These are phyloP conservation scores for Oehlia diaphana DNA, from an alignment of 192 early-diverging fungal species.

Conservation along the genomic window DNA sequence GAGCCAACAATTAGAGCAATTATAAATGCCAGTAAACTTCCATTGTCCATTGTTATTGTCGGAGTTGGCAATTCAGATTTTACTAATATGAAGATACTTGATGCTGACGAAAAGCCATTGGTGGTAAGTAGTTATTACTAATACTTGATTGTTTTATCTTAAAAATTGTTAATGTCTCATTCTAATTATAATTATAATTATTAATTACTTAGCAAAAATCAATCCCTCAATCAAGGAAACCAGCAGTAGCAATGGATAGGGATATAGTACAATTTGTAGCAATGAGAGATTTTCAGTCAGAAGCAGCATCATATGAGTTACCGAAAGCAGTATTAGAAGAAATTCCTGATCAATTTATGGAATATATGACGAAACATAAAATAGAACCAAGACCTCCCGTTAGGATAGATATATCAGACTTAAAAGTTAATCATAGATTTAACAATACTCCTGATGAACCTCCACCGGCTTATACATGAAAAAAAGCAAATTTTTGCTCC, in stretches of 20 bases:
- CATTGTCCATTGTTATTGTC: conserved; percentile 56
- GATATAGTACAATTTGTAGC: conserved; percentile 64
- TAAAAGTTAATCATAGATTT: neutral
- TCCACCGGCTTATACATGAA: neutral
- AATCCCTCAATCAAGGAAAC: neutral
- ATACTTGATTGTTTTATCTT: neutral
- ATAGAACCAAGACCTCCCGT: conserved; percentile 30
- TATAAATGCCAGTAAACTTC: conserved; percentile 40
- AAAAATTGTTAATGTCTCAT: too few species aligned
- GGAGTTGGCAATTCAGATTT: conserved; percentile 56
- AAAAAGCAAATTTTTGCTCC: too few species aligned
- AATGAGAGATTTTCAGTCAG: conserved; percentile 34
- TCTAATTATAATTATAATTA: neutral
- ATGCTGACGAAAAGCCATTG: conserved; percentile 46
- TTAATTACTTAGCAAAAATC: neutral
- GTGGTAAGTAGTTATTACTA: conserved; percentile 6
- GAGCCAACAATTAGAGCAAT: conserved; percentile 47
- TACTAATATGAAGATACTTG: conserved; percentile 49
- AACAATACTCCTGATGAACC: neutral
- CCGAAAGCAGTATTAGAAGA: conserved; percentile 51
- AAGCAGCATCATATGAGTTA: conserved; percentile 29
- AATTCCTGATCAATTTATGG: conserved; percentile 55
- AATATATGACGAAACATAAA: conserved; percentile 41
- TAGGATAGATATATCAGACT: neutral
- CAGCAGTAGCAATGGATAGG: conserved; percentile 34